These are phyloP conservation scores for Naganishia liquefaciens DNA, from an alignment of 1,284 basidiomycete species.

Conservation along the genomic window DNA sequence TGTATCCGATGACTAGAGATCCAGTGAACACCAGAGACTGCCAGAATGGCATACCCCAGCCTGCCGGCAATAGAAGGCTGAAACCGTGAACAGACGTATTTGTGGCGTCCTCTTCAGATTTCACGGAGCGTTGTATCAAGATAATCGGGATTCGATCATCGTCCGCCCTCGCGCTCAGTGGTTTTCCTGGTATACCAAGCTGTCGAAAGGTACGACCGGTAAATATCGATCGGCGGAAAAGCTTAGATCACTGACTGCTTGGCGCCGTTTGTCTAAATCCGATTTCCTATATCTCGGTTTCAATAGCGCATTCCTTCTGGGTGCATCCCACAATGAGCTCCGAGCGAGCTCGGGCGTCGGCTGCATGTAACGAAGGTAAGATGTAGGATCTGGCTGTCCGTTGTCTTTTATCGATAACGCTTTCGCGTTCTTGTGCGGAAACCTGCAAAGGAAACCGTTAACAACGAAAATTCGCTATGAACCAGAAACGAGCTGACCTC, in stretches of 20 bases:
- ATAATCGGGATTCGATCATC: constrained; percentile 80
- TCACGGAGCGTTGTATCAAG: constrained; percentile 75
- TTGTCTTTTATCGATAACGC: constrained; percentile 37
- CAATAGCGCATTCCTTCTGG: constrained; percentile 58
- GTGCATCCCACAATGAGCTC: constrained; percentile 70
- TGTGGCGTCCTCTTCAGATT: constrained; percentile 29
- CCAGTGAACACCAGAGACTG: constrained; percentile 75
- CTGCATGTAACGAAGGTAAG: constrained; percentile 48
- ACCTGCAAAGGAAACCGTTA: constrained; percentile 56
- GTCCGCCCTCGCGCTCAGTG: constrained; percentile 64
- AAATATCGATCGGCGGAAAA: not conserved
- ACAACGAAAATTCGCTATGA: not conserved
- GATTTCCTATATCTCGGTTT: constrained; percentile 75
- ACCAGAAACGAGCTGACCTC: constrained; percentile 13
- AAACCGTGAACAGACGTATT: constrained; percentile 67
- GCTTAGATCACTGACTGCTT: constrained; percentile 59
- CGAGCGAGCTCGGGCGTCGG: constrained; percentile 65
- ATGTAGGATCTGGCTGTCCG: constrained; percentile 1
- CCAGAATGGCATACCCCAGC: constrained; percentile 86
- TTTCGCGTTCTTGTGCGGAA: constrained; percentile 74
- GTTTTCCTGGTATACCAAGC: constrained; percentile 74
- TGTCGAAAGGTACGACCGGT: constrained; percentile 42
- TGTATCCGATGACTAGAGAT: constrained; percentile 75
- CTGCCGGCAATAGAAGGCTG: constrained; percentile 76
- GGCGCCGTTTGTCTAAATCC: constrained; percentile 75